phyloP scores from a whole-genome alignment of 768 basidiomycete genomes.

The Mycena galopus region DNA sequence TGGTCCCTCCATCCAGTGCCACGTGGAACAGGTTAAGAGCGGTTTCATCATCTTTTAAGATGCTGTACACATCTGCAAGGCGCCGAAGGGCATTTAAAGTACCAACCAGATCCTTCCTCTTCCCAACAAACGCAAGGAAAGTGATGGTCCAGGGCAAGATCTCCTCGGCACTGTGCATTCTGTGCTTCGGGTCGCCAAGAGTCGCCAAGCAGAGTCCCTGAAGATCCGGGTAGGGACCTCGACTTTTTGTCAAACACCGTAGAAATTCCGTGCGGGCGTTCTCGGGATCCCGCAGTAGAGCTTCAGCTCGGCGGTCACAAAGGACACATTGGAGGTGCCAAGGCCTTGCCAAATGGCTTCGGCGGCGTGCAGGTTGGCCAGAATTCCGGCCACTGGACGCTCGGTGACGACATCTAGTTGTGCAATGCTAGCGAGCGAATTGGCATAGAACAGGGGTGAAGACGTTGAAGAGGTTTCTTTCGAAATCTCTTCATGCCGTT shows the following conservation, averaged over 20 bases:
- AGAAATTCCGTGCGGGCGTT: not conserved
- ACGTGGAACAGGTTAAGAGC: not conserved
- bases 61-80: not conserved
- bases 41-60: not conserved
- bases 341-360: not conserved
- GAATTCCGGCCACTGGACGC: not conserved
- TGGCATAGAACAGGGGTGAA: not conserved
- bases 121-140: not conserved
- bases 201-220: not conserved
- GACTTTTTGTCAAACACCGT: not conserved
- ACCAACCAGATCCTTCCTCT: not conserved
- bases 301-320: not conserved
- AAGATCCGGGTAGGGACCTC: not conserved
- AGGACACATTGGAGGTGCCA: not conserved
- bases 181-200: not conserved
- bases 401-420: conserved; percentile 1
- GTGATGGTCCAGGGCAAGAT: not conserved
- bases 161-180: not conserved
- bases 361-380: not conserved
- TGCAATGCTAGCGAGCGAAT: not conserved
- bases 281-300: not conserved
- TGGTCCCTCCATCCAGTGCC: not conserved
- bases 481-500: not conserved
- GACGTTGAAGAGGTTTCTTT: not conserved
- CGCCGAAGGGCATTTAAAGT: conserved; percentile 2